Conservation (phyloP, 2,329 filamentous ascomycete species). For the Coleophoma crateriformis region DNA sequence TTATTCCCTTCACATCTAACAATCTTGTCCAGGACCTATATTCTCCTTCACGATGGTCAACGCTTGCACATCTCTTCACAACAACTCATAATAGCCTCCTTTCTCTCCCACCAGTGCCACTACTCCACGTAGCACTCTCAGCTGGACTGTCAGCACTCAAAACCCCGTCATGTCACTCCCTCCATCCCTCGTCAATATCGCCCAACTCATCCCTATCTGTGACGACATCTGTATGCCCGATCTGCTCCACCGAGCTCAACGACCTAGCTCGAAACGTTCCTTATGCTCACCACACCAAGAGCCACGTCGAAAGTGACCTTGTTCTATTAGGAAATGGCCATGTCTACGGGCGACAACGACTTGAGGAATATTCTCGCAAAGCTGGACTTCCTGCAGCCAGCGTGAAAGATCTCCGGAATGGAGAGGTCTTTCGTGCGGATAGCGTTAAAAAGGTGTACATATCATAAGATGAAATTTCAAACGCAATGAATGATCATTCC, state of each 20-base stretch:
- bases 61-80: conserved; percentile 76
- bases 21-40: conserved; percentile 57
- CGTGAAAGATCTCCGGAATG: conserved; percentile 75
- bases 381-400: conserved; percentile 60
- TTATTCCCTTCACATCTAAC: not conserved
- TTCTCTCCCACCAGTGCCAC: conserved; percentile 72
- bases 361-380: conserved; percentile 76
- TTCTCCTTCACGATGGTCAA: conserved; percentile 64
- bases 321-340: conserved; percentile 82
- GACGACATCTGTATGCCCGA: conserved; percentile 75
- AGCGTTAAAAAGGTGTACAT: conserved; percentile 87
- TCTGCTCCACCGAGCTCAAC: conserved; percentile 93
- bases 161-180: conserved; percentile 84
- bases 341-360: conserved; percentile 71
- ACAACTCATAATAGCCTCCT: conserved; percentile 82
- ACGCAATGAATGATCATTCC: too few species aligned
- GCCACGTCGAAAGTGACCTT: conserved; percentile 82
- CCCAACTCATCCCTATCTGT: conserved; percentile 24
- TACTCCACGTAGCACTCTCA: conserved; percentile 85
- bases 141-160: conserved; percentile 93
- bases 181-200: conserved; percentile 19
- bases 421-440: conserved; percentile 56
- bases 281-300: conserved; percentile 93
- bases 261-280: conserved; percentile 83
- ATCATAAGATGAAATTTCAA: conserved; percentile 42